These are phyloP conservation scores for Globisporangium nunn DNA, from an alignment of 352 stramenopile genomes.

Conservation along the genomic window DNA sequence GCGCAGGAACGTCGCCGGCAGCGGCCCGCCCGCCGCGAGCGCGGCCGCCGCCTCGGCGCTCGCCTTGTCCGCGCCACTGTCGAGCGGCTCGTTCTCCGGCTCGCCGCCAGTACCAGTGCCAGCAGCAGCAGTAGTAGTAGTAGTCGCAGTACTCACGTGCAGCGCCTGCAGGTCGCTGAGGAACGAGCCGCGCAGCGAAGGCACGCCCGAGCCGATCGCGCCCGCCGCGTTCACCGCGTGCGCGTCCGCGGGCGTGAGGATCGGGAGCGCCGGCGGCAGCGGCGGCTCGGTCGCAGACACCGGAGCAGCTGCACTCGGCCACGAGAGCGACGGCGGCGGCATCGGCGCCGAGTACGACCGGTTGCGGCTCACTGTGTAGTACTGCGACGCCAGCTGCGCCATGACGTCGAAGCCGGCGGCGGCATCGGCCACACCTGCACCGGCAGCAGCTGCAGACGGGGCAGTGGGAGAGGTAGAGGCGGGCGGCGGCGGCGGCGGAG, in stretches of 20 bases:
- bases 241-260: slow-evolving; percentile 24
- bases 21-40: slow-evolving; percentile 19
- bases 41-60: slow-evolving; percentile 12
- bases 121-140: too few species aligned
- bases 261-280: slow-evolving; percentile 39
- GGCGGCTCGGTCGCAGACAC: slow-evolving; percentile 13
- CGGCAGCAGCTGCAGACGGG: background rate
- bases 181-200: slow-evolving; percentile 18
- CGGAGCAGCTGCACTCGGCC: slow-evolving; percentile 19
- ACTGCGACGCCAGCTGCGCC: slow-evolving; percentile 76
- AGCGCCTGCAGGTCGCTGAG: slow-evolving; percentile 40
- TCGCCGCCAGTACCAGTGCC: slow-evolving; percentile 10
- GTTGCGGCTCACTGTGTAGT: slow-evolving; percentile 66
- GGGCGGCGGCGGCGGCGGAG: slow-evolving; percentile 2
- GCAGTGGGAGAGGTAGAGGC: background rate
- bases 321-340: slow-evolving; percentile 50
- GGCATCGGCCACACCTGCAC: background rate
- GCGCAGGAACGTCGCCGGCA: slow-evolving; percentile 75
- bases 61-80: slow-evolving; percentile 21
- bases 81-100: slow-evolving; percentile 34
- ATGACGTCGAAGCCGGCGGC: slow-evolving; percentile 67
- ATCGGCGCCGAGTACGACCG: slow-evolving; percentile 69
- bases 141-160: slow-evolving; percentile 22
- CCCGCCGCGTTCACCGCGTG: slow-evolving; percentile 35
- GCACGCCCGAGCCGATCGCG: slow-evolving; percentile 54